phyloP scores from a whole-genome alignment of 2,329 filamentous ascomycete species.

The Myriosclerotinia duriaeana region DNA sequence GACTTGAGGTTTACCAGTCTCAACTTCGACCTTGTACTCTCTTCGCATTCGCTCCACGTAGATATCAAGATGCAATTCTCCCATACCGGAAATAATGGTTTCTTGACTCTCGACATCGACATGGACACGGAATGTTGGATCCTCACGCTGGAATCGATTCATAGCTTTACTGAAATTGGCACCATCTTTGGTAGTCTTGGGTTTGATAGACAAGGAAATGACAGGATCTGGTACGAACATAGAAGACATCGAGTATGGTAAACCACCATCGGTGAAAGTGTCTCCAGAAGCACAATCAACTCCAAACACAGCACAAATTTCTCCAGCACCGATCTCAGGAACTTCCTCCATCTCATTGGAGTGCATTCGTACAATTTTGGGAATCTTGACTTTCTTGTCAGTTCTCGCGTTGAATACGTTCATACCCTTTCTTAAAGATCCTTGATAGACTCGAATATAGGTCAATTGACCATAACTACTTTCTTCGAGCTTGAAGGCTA shows the following conservation, averaged over 20 bases:
- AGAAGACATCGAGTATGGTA: constrained; percentile 94
- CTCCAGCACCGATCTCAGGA: constrained; percentile 85
- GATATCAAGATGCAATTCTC: constrained; percentile 93
- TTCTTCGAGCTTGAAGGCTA: constrained; percentile 98
- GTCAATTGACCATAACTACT: constrained; percentile 98
- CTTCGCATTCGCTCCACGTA: constrained; percentile 96
- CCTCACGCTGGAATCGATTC: constrained; percentile 97
- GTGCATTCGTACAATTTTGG: constrained; percentile 98
- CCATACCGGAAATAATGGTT: constrained; percentile 98
- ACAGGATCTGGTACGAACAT: constrained; percentile 99
- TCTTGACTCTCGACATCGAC: constrained; percentile 91
- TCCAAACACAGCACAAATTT: constrained; percentile 98
- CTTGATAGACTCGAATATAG: constrained; percentile 98
- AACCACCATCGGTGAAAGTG: constrained; percentile 90
- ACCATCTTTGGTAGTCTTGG: constrained; percentile 87
- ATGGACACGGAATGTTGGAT: constrained; percentile 93
- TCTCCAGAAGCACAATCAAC: constrained; percentile 97
- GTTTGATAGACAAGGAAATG: constrained; percentile 96
- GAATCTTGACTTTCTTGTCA: constrained; percentile 94
- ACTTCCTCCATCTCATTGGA: constrained; percentile 99
- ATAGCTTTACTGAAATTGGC: constrained; percentile 98
- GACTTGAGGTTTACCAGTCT: constrained; percentile 94
- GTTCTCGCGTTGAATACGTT: constrained; percentile 92
- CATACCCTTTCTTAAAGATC: constrained; percentile 80
- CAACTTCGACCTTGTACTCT: constrained; percentile 94